A percentile compares a stretch with the other conserved stretches of the same genome.
These are phyloP conservation scores for Kalmanozyma brasiliensis DNA, from an alignment of 1,284 basidiomycete species.

Conservation along the genomic window DNA sequence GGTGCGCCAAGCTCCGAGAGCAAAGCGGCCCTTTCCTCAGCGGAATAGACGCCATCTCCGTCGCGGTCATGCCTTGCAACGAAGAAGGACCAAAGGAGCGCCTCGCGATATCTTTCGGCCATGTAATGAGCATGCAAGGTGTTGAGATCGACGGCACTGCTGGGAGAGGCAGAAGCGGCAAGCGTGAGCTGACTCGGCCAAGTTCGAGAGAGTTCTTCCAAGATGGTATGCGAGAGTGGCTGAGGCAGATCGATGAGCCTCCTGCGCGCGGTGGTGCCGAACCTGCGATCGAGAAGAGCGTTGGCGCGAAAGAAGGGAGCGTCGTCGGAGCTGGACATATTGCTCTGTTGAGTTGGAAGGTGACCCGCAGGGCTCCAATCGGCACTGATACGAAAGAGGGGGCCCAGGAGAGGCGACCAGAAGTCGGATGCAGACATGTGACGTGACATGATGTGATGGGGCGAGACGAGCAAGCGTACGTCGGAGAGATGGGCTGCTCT, in stretches of 20 bases:
- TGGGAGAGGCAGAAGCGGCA: not conserved
- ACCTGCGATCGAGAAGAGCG: constrained; percentile 15
- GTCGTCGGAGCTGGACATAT: not conserved
- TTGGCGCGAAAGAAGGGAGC: constrained; percentile 7
- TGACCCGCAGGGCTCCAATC: not conserved
- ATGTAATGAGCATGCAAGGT: constrained; percentile 27
- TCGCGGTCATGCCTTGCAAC: constrained; percentile 38
- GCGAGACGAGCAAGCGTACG: constrained; percentile 16
- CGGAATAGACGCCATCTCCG: constrained; percentile 17
- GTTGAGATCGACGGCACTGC: constrained; percentile 3
- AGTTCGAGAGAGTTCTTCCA: constrained; percentile 9
- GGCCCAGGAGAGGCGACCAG: constrained; percentile 31
- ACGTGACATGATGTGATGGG: constrained; percentile 25
- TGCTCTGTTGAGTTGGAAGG: not conserved
- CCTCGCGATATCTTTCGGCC: constrained; percentile 24
- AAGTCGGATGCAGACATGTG: constrained; percentile 33
- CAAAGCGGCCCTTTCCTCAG: constrained; percentile 12
- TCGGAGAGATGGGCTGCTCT: constrained; percentile 9
- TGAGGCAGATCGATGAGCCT: constrained; percentile 33
- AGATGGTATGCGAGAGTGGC: constrained; percentile 8
- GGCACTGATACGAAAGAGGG: constrained; percentile 12
- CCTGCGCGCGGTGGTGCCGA: constrained; percentile 10
- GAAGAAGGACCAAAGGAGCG: constrained; percentile 37
- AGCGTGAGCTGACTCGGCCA: constrained; percentile 16
- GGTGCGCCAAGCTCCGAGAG: constrained; percentile 21